Evolutionary conservation across 352 stramenopile species (phyloP), one percentile per base, ranked within the genome.

Genomic region (Paralagenidium karlingii): DNA sequence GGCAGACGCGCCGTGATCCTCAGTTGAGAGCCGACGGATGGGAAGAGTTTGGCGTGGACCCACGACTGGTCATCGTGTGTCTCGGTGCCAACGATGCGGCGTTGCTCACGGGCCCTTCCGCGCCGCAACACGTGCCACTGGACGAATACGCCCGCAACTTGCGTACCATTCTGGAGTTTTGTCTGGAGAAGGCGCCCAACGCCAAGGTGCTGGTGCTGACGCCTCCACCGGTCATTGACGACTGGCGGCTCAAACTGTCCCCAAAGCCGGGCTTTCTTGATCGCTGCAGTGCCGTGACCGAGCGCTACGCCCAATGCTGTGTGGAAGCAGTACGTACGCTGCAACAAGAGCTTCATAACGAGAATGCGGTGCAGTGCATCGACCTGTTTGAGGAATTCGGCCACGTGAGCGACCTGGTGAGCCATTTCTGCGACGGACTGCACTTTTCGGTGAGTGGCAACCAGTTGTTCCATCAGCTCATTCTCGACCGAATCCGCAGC

Each of bases 31-130:
- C n/a, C n/a, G n/a, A n/a, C n/a, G n/a, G n/a, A n/a, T n/a, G n/a
- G n/a, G n/a, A n/a, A n/a, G n/a, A n/a, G n/a, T n/a, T n/a, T n/a
- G n/a, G n/a, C n/a, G n/a, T 46, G 60, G 20, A 34, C 32, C 57
- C 60, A 8, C 45, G 47, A 3, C 24, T 84, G 9, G 52, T 82
- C 18, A 76, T 59, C 18, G 26, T 82, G 8, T 81, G 60, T 56
- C 49, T 80, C 5, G 70, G 70, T 13, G 58, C 70, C 18, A 84
- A 84, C 49, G 70, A 84, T 38, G 64, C 70, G 2, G 61, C 58
- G 4, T 45, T 68, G 9, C 9, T 34, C 3, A 36, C 59, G n/a
- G 65, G 68, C 19, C 27, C 39, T 8, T 45, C 47, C 21, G 38
- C 45, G 18, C 38, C 37, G 10, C 59, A 68, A 27, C 52, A 74